Evolutionary conservation across 176 grass and related monocot species (phyloP).

Genomic region (Aegilops tauschii): DNA sequence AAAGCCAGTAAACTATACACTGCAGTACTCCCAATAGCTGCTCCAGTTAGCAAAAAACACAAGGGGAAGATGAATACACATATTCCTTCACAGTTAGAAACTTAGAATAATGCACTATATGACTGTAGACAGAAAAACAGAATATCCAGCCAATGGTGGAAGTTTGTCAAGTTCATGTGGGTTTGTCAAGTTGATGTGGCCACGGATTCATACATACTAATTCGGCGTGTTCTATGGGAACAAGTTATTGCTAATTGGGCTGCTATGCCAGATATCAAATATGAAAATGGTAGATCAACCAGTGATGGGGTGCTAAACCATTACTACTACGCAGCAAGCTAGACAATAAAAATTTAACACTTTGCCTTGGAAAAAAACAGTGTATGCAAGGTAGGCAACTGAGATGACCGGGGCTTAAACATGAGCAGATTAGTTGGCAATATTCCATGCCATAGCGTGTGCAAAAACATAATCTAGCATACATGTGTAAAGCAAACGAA

Average conservation of each 20-base stretch:
- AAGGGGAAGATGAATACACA: neutral
- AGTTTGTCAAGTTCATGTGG: neutral
- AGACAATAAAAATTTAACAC: neutral
- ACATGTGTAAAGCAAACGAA: slow-evolving; percentile 2
- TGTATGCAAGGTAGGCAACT: neutral
- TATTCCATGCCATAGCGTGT: neutral
- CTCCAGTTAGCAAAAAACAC: neutral
- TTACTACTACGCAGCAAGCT: neutral
- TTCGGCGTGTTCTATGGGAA: no score
- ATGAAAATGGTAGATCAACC: neutral
- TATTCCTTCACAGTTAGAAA: neutral
- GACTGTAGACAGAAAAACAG: neutral
- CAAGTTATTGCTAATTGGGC: no score
- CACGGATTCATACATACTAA: no score
- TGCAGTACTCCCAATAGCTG: neutral
- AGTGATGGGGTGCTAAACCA: neutral
- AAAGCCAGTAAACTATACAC: neutral
- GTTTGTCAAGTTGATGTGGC: no score
- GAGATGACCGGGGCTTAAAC: neutral
- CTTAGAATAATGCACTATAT: neutral
- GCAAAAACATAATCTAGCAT: neutral
- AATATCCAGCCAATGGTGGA: neutral
- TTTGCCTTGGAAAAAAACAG: neutral
- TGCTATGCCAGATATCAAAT: neutral
- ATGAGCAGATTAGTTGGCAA: neutral